Evolutionary conservation across 2,329 filamentous ascomycete species (phyloP).

Genomic region (Boeremia lycopersici): DNA sequence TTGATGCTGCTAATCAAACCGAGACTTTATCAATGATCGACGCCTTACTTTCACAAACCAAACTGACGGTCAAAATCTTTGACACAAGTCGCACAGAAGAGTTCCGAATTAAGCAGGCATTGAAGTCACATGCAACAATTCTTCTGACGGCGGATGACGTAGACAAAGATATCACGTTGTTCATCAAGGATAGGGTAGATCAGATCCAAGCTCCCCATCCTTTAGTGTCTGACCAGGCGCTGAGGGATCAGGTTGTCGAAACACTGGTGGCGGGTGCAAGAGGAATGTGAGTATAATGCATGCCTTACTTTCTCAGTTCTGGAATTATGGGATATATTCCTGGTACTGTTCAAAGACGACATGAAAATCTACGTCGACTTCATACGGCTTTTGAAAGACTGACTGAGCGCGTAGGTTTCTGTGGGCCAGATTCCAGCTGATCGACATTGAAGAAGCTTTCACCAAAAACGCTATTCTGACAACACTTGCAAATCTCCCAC

Average conservation of each 20-base stretch:
- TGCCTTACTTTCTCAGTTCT: neutral
- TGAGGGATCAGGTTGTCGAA: constrained; percentile 14
- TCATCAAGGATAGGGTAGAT: constrained; percentile 11
- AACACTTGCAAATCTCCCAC: constrained; percentile 31
- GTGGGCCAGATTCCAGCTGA: constrained; percentile 41
- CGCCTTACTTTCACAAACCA: neutral
- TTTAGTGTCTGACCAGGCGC: neutral
- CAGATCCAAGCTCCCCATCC: neutral
- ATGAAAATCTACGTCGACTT: too few species aligned
- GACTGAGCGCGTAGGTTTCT: constrained; percentile 33
- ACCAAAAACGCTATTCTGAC: constrained; percentile 30
- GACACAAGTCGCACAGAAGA: constrained; percentile 23
- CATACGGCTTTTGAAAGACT: neutral
- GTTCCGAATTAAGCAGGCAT: neutral
- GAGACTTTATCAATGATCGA: constrained; percentile 6
- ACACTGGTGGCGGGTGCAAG: constrained; percentile 19
- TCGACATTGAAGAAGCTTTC: constrained; percentile 33
- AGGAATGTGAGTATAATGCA: constrained; percentile 22
- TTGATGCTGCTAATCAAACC: constrained; percentile 8
- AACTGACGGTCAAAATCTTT: constrained; percentile 14
- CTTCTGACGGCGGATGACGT: neutral
- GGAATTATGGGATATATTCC: neutral
- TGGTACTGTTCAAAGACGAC: too few species aligned
- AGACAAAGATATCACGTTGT: constrained; percentile 20
- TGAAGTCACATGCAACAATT: constrained; percentile 1